phyloP scores from a whole-genome alignment of 176 grass and related monocot species.

The Otatea glauca region DNA sequence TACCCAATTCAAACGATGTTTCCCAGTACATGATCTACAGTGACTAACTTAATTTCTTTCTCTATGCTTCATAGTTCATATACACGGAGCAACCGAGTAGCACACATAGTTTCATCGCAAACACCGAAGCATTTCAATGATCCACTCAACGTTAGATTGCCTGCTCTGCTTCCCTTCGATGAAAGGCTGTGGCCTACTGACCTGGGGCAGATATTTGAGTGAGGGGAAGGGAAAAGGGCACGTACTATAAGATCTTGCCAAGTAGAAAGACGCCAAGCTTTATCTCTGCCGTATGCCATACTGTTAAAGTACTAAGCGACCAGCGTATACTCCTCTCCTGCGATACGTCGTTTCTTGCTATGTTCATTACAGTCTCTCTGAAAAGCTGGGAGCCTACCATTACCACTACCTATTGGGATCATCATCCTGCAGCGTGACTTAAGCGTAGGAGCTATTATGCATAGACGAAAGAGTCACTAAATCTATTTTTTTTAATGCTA shows the following conservation, averaged over 20 bases:
- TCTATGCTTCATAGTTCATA: background rate
- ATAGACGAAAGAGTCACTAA: too few species aligned
- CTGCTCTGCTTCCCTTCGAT: constrained; percentile 5
- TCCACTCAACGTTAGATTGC: background rate
- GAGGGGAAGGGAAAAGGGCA: background rate
- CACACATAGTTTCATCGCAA: background rate
- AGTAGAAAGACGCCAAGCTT: constrained; percentile 26
- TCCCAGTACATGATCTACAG: background rate
- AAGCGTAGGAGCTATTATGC: too few species aligned
- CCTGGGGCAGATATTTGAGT: background rate
- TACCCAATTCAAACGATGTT: background rate
- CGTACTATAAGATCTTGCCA: background rate
- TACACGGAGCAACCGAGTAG: background rate
- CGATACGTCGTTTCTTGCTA: background rate
- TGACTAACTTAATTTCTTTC: background rate
- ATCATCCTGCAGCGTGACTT: background rate
- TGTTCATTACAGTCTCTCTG: background rate
- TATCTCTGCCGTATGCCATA: constrained; percentile 12
- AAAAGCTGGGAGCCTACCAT: background rate
- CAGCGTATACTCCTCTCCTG: background rate
- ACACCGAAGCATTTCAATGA: background rate
- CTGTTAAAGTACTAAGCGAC: background rate
- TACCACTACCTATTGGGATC: background rate
- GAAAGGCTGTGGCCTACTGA: background rate
- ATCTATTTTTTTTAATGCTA: too few species aligned